phyloP scores from a whole-genome alignment of 129 eudicot genomes.

The Flaveria ramosissima region DNA sequence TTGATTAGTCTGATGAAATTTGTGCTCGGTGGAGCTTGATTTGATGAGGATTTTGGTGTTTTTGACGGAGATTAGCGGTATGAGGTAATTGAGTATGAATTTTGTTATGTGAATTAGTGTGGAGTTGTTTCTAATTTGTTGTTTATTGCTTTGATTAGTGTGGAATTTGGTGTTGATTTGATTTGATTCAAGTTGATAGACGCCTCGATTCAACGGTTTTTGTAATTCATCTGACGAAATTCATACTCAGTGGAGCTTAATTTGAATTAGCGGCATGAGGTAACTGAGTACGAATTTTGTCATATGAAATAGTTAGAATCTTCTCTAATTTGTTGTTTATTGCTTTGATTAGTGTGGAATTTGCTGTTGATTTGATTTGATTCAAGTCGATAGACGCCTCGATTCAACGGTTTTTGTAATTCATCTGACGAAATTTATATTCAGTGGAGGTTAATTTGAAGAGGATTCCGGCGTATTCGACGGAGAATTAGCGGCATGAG shows the following conservation, averaged over 20 bases:
- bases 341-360: slow-evolving; percentile 1
- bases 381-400: not conserved
- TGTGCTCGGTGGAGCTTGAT: slow-evolving; percentile 16
- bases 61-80: not conserved
- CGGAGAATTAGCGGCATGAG: slow-evolving; percentile 23
- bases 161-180: not conserved
- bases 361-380: not conserved
- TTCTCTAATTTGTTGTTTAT: not conserved
- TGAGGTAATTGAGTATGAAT: slow-evolving; percentile 28
- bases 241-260: slow-evolving; percentile 14
- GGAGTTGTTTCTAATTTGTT: not conserved
- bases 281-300: not conserved
- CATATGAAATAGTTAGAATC: no score
- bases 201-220: slow-evolving; percentile 29
- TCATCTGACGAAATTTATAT: not conserved
- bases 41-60: slow-evolving; percentile 16
- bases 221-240: slow-evolving; percentile 13
- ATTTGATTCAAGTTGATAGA: slow-evolving; percentile 4
- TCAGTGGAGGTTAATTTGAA: slow-evolving; percentile 26
- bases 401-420: not conserved
- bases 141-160: not conserved
- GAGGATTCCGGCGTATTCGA: not conserved
- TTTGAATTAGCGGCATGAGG: slow-evolving; percentile 30
- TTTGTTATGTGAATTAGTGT: no score
- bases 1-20: slow-evolving; percentile 12